phyloP scores from a whole-genome alignment of 2,329 filamentous ascomycete genomes.

The Stagonosporopsis cucurbitacearum region DNA sequence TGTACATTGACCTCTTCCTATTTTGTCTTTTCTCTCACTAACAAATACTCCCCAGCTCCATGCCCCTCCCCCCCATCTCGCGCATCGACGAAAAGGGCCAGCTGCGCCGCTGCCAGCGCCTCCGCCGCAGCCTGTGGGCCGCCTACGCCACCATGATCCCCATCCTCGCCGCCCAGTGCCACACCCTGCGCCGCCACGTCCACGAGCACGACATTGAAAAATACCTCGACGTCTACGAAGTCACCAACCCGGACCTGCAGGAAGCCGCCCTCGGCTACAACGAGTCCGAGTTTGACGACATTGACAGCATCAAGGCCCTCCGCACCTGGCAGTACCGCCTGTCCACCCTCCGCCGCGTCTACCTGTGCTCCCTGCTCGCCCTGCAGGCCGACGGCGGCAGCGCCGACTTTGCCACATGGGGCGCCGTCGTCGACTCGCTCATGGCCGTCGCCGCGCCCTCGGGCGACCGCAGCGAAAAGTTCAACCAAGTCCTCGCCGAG shows the following conservation, averaged over 20 bases:
- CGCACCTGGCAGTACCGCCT: slow-evolving; percentile 72
- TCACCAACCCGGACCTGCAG: slow-evolving; percentile 55
- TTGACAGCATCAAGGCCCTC: slow-evolving; percentile 78
- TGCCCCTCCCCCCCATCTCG: slow-evolving; percentile 88
- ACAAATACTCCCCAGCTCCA: slow-evolving; percentile 65
- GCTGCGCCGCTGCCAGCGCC: slow-evolving; percentile 76
- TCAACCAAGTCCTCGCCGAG: slow-evolving; percentile 75
- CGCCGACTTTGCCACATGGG: slow-evolving; percentile 79
- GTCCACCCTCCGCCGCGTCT: slow-evolving; percentile 80
- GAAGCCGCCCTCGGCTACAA: slow-evolving; percentile 62
- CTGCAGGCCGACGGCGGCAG: slow-evolving; percentile 82
- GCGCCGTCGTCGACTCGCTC: slow-evolving; percentile 77
- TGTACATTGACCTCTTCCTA: slow-evolving; percentile 60
- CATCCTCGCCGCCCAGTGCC: slow-evolving; percentile 73
- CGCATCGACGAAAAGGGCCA: slow-evolving; percentile 85
- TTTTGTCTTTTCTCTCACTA: too few species aligned
- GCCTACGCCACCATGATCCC: slow-evolving; percentile 74
- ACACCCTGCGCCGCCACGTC: slow-evolving; percentile 73
- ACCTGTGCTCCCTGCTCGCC: slow-evolving; percentile 87
- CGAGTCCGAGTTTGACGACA: slow-evolving; percentile 73
- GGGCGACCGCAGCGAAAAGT: slow-evolving; percentile 65
- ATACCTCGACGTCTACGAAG: slow-evolving; percentile 76
- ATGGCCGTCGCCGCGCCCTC: slow-evolving; percentile 68
- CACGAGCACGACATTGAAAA: slow-evolving; percentile 85
- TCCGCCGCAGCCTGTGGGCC: slow-evolving; percentile 77